Evolutionary conservation across 2,329 filamentous ascomycete genomes (phyloP), one percentile per base, ranked within the genome.

Genomic region (Bisporella sp.): DNA sequence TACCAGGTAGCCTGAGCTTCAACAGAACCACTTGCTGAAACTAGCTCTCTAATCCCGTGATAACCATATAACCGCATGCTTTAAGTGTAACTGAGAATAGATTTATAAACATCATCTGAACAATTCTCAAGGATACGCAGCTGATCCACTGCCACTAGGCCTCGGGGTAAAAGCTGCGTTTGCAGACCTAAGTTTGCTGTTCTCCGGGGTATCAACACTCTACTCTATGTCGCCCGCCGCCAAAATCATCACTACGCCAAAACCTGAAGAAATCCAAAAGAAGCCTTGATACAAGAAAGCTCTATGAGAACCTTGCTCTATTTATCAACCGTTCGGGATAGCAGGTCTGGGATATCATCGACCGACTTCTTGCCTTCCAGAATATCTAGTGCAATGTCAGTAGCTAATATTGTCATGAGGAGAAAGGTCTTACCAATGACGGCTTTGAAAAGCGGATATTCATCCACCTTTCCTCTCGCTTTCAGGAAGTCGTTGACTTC

Each of bases 391-490:
- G 42, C 62, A 33, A 43, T 48, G 53, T 57, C 53, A 57, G 54
- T 50, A 39, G n/a, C 28, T 37, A 30, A 35, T 46, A 21, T 30
- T 21, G 35, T 9, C 8, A 2, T 9, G 4, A 8, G 35, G 30
- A 43, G 33, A n/a, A 11, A 11, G 40, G 49, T 41, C 41, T 32
- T 57, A 59, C 65, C 61, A 56, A 89, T 84, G 46, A 97, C 91
- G 1, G 89, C 89, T 6, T 89, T 96, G 67, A 99, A 95, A 5
- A 99, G 73, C 21, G 93, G 93, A 67, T 95, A 99, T 47, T 95
- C 85, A 32, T 81, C 74, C 71, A 95, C 90, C 57, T 85, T 71
- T 1, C 85, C 87, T 58, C 87, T 78, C 46, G 81, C 81, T 73
- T 86, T 88, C 64, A 99, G 71, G 70, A 97, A 97, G 46, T 77